These are phyloP conservation scores for Fusarium torreyae DNA, from an alignment of 2,329 filamentous ascomycete genomes.

Conservation along the genomic window DNA sequence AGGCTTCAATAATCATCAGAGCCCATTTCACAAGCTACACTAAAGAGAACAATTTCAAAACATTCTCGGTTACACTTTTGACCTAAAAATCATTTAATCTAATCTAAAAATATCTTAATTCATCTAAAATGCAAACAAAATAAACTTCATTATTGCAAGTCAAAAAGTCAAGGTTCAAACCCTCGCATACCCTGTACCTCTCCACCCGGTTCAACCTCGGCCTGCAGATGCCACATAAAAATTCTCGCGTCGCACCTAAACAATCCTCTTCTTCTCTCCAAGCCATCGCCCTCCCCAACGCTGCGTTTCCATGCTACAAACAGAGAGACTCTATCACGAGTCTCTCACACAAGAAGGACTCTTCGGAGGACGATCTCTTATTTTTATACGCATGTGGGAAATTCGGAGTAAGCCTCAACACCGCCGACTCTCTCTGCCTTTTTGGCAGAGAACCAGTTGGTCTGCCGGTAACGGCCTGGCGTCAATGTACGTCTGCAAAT, in stretches of 20 bases:
- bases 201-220: constrained; percentile 28
- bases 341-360: constrained; percentile 30
- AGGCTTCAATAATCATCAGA: too few species aligned
- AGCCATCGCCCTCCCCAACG: constrained; percentile 87
- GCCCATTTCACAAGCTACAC: too few species aligned
- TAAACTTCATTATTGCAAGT: neutral
- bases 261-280: constrained; percentile 55
- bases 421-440: constrained; percentile 45
- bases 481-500: constrained; percentile 85
- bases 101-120: neutral
- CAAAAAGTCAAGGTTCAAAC: neutral
- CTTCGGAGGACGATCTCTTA: neutral
- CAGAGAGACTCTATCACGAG: constrained; percentile 62
- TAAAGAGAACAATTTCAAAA: too few species aligned
- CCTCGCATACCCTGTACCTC: constrained; percentile 30
- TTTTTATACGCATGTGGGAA: constrained; percentile 84
- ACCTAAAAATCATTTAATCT: accelerated
- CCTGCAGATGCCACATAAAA: constrained; percentile 25
- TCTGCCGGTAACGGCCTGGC: constrained; percentile 90
- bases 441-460: constrained; percentile 51
- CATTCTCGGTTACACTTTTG: too few species aligned
- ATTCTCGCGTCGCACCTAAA: constrained; percentile 21
- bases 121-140: neutral
- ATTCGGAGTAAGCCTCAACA: constrained; percentile 95
- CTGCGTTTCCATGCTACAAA: constrained; percentile 97